Base-by-base conservation (phyloP, 2,329 filamentous ascomycete genomes). In the Grosmannia penicillata region DNA sequence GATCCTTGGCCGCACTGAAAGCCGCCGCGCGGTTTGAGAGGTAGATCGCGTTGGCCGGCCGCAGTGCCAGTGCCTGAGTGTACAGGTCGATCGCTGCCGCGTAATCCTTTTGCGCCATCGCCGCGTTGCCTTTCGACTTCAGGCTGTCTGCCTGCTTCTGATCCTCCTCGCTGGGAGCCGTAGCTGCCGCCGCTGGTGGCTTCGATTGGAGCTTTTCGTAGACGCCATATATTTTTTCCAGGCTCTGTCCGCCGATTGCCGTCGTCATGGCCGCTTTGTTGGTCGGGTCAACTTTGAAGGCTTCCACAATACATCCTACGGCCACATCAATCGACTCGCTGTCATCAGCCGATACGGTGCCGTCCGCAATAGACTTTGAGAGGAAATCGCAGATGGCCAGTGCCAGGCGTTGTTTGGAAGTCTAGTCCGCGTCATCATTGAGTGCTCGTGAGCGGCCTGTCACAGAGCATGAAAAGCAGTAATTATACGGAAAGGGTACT, bases 311-410 rank as follows among this genome's bases (percentile, higher is more conserved):
- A 65, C 89, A 95, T 63, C 87, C 87, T 56, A 82, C 72, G 48
- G 91, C 91, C 37, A 98, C 80, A 56, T 98, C 91, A 57, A 98
- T 82, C 46, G 81, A 89, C 55, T 98, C 91, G 49, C 79, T 75
- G 59, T 98, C 89, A 51, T 96, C 91, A 51, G 80, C 65, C 38
- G 79, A 72, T 42, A 98, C 73, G 32, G 86, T 93, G 53, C 91
- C 91, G 58, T 98, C 91, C 45, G 76, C 80, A 50, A 85, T 66
- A 33, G 86, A 93, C 43, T 75, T 78, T 51, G 73, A 73, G 44
- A 98, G 80, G 68, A 94, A 98, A 65, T 96, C 85, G 67, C 93
- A 85, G 60, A 98, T 89, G 51, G 91, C 85, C 57, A 98, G 83
- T 59, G 91, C 91, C 47, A 98, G 81, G 64, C 87, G 85, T 74